A percentile compares a stretch with the other conserved stretches of the same genome.
Evolutionary conservation across 805 yeast species (phyloP).

Genomic region (Metschnikowia lachancei): DNA sequence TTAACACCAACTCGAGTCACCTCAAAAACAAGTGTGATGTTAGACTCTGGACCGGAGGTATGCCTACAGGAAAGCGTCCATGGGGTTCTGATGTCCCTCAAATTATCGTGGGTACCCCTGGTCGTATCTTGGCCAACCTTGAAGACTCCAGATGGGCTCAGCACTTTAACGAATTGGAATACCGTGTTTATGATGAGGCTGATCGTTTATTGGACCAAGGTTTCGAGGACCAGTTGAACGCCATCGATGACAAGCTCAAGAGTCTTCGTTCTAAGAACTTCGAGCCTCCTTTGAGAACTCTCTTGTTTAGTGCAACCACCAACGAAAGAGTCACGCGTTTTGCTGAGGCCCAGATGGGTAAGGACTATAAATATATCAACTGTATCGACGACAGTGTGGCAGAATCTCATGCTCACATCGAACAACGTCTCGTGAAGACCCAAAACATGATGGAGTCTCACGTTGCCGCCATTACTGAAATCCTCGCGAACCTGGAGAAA

Average conservation of each 20-base stretch:
- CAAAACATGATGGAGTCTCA: constrained; percentile 55
- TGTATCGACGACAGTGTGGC: constrained; percentile 73
- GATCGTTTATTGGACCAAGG: constrained; percentile 83
- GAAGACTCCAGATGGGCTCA: constrained; percentile 43
- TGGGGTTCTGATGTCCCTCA: constrained; percentile 44
- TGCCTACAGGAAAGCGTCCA: constrained; percentile 34
- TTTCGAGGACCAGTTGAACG: constrained; percentile 62
- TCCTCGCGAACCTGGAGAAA: constrained; percentile 34
- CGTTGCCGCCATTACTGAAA: constrained; percentile 52
- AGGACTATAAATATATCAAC: constrained; percentile 58
- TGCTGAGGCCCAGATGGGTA: constrained; percentile 58
- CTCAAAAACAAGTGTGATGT: constrained; percentile 19
- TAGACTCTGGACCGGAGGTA: constrained; percentile 64
- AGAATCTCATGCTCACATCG: constrained; percentile 71
- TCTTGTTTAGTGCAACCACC: constrained; percentile 87
- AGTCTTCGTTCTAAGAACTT: constrained; percentile 25
- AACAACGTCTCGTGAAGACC: constrained; percentile 61
- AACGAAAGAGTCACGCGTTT: constrained; percentile 63
- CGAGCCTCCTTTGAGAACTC: constrained; percentile 49
- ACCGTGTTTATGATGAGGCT: constrained; percentile 85
- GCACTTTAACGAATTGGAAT: constrained; percentile 52
- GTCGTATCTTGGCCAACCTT: constrained; percentile 68
- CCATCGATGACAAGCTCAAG: constrained; percentile 51
- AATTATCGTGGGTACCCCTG: constrained; percentile 85
- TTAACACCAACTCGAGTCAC: constrained; percentile 27